Evolutionary conservation across 2,329 filamentous ascomycete species (phyloP).

Genomic region (Penicillium aurantiogriseum): DNA sequence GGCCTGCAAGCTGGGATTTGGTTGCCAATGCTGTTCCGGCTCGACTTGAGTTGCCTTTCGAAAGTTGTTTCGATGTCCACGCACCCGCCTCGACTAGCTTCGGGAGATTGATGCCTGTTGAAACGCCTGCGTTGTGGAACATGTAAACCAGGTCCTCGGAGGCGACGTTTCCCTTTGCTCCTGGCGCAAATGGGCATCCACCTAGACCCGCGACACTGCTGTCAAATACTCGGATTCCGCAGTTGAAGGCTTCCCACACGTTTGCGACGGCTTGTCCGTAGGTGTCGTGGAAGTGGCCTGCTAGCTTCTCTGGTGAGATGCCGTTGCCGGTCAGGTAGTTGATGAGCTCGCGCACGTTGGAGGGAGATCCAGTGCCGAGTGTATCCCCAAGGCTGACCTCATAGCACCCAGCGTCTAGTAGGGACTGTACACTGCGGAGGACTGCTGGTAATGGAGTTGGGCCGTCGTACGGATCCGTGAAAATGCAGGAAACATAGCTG

Average conservation of each 20-base stretch:
- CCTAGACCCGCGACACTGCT: constrained; percentile 76
- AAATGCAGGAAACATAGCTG: constrained; percentile 44
- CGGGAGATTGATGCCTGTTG: constrained; percentile 67
- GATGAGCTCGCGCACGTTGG: constrained; percentile 33
- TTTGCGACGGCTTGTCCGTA: constrained; percentile 85
- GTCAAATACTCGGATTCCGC: constrained; percentile 77
- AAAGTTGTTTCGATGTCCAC: constrained; percentile 62
- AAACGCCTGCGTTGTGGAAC: constrained; percentile 59
- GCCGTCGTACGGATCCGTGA: constrained; percentile 51
- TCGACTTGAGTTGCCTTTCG: constrained; percentile 24
- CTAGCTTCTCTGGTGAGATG: constrained; percentile 67
- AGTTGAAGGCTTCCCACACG: constrained; percentile 71
- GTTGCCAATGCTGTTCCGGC: constrained; percentile 4
- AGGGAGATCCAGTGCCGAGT: constrained; percentile 76
- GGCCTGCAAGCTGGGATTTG: no score
- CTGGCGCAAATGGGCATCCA: constrained; percentile 81
- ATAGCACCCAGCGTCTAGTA: constrained; percentile 84
- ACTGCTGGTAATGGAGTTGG: constrained; percentile 52
- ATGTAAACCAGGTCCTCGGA: constrained; percentile 83
- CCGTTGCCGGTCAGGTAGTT: constrained; percentile 44
- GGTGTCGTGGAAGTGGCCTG: constrained; percentile 86
- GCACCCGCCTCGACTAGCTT: constrained; percentile 65
- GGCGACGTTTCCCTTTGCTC: constrained; percentile 81
- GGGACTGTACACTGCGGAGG: constrained; percentile 52
- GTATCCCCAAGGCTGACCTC: constrained; percentile 90